Base-by-base conservation (phyloP, 768 basidiomycete species). In the Kwoniella newhampshirensis region DNA sequence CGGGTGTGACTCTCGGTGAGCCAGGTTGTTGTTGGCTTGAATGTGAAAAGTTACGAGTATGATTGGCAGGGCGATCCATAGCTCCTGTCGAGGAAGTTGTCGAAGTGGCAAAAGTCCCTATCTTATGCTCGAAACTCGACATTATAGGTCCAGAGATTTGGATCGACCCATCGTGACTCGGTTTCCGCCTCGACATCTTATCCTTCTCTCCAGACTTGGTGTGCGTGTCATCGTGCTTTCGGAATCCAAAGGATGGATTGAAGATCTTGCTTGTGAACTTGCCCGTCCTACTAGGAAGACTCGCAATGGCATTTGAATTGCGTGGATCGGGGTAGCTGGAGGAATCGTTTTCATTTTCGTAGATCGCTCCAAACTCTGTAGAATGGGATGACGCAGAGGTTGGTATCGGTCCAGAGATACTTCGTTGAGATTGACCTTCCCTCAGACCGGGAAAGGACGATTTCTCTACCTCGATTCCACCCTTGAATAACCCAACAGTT, bases 401-500 rank as follows among this genome's bases (percentile, higher is more conserved):
- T 18, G 43, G 45, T 15, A 32, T 57, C 12, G 56, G 56, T 28
- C 42, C 50, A 20, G 46, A 47, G 2, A 63, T 18, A 36, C 56
- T 58, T 12, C 56, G 23, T 17, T 51, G 50, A 4, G 9, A 20
- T n/a, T 35, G 28, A 18, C 28, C 7, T 5, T 11, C 7, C n/a
- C 18, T 17, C 5, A 48, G 23, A 18, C 48, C 49, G 12, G 53
- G 53, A 48, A 54, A 55, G 5, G 59, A 59, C 25, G 57, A 59
- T 7, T n/a, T 45, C 9, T 56, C 47, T 15, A 20, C 11, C 12
- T 47, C 54, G 20, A 57, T 7, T 21, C 32, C 52, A 27, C 35
- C 41, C 25, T 51, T 57, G 51, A 60, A 64, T 39, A 60, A 40
- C 5, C 63, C 59, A 26, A 60, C 37, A 27, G 59, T 43, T 39